Evolutionary conservation across 225 moss, liverwort and hornwort species (phyloP).

Genomic region (Asterella californica): DNA sequence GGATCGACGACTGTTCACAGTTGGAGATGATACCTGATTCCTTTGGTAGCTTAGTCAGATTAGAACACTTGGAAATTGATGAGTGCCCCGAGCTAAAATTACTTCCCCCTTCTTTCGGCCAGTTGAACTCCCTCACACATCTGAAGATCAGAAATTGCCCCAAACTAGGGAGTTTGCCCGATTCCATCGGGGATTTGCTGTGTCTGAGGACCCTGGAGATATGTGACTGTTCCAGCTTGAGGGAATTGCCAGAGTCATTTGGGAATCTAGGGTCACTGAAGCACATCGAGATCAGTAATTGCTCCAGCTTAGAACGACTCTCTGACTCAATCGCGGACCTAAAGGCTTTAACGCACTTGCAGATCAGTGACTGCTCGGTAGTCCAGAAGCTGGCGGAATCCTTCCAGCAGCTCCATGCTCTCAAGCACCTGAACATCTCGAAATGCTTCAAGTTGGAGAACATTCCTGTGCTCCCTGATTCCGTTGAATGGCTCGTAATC

Average conservation of each 20-base stretch:
- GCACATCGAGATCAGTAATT: neutral
- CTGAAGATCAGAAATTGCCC: slow-evolving; percentile 16
- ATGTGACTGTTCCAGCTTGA: neutral
- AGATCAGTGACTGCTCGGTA: neutral
- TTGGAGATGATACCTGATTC: neutral
- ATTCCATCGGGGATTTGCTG: neutral
- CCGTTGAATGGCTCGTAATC: neutral
- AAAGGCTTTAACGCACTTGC: slow-evolving; percentile 12
- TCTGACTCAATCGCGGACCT: neutral
- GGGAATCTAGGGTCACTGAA: neutral
- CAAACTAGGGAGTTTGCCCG: neutral
- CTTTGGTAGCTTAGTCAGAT: neutral
- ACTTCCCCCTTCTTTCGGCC: slow-evolving; percentile 3
- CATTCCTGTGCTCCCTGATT: neutral
- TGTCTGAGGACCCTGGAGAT: neutral
- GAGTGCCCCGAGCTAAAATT: neutral
- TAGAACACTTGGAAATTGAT: slow-evolving; percentile 7
- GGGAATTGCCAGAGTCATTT: slow-evolving; percentile 10
- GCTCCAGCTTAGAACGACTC: neutral
- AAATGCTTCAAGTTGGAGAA: neutral
- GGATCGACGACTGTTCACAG: neutral
- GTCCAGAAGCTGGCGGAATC: neutral
- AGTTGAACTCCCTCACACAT: neutral
- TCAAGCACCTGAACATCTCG: neutral
- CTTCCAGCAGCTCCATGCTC: slow-evolving; percentile 9